Conservation (phyloP, 495 filamentous ascomycete species). For the Talaromyces borbonicus region DNA sequence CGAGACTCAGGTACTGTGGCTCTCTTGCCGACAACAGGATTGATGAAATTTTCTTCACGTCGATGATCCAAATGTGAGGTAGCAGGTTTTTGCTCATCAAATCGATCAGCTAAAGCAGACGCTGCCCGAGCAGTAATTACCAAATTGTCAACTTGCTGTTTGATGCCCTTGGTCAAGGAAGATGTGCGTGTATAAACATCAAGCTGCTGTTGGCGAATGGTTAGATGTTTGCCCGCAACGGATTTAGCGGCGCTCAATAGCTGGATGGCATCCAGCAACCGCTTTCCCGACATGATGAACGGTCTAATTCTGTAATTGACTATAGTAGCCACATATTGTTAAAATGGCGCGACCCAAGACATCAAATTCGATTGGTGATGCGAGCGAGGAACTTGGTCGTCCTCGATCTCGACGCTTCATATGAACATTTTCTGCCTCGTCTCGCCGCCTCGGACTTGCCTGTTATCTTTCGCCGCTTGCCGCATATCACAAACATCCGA, state of each 20-base stretch:
- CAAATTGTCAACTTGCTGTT: conserved; percentile 51
- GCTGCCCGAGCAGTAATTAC: conserved; percentile 56
- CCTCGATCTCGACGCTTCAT: background rate
- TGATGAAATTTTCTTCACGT: background rate
- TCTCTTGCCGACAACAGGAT: background rate
- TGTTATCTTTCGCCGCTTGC: no score
- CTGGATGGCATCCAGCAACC: conserved; percentile 69
- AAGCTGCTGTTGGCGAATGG: conserved; percentile 65
- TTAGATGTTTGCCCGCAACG: conserved; percentile 70
- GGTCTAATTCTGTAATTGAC: background rate
- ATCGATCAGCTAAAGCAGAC: conserved; percentile 44
- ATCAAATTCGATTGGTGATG: background rate
- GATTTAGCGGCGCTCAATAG: conserved; percentile 67
- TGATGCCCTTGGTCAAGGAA: conserved; percentile 58
- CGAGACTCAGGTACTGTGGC: no score
- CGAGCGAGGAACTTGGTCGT: background rate
- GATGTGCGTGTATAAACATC: conserved; percentile 72
- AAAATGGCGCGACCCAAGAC: background rate
- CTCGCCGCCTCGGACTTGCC: conserved; percentile 10
- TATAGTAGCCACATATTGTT: background rate
- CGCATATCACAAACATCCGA: no score
- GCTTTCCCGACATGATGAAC: conserved; percentile 52
- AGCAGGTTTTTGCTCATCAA: conserved; percentile 34
- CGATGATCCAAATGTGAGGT: background rate
- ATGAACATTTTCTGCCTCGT: conserved; percentile 12